These are phyloP conservation scores for Oryza coarctata DNA, from an alignment of 176 grass and related monocot species.

Conservation along the genomic window DNA sequence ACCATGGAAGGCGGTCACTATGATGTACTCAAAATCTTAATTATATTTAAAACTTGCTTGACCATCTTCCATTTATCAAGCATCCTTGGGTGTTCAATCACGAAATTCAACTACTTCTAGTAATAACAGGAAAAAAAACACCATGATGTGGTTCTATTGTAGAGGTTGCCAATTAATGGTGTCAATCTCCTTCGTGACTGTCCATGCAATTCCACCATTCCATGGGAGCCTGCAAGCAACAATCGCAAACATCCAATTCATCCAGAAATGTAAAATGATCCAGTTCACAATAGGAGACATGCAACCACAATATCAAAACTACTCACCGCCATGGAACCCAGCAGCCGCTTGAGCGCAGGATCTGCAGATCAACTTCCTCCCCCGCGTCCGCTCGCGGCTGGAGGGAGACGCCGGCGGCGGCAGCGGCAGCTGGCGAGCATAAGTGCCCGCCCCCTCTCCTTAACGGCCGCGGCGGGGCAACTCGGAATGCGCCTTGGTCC, in stretches of 20 bases:
- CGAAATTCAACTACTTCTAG: too few relatives aligned
- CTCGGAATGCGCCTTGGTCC: too few relatives aligned
- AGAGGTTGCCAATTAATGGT: background rate
- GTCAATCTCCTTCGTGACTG: background rate
- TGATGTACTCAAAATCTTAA: constrained; percentile 44
- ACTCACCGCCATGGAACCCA: background rate
- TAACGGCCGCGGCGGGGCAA: too few relatives aligned
- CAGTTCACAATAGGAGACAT: background rate
- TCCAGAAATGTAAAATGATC: background rate
- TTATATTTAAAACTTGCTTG: background rate
- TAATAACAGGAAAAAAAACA: background rate
- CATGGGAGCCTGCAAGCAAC: constrained; percentile 24
- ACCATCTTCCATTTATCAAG: too few relatives aligned
- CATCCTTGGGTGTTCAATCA: too few relatives aligned
- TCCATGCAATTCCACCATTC: background rate
- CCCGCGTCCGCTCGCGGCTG: background rate
- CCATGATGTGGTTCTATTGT: background rate
- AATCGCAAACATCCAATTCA: background rate
- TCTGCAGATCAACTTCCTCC: background rate
- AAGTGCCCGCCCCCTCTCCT: too few relatives aligned
- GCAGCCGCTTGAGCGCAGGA: background rate
- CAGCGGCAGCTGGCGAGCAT: too few relatives aligned
- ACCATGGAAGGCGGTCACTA: constrained; percentile 20
- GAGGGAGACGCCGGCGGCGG: too few relatives aligned
- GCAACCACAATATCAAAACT: background rate